Conservation (phyloP, 2,329 filamentous ascomycete genomes). For the Cercospora beticola region DNA sequence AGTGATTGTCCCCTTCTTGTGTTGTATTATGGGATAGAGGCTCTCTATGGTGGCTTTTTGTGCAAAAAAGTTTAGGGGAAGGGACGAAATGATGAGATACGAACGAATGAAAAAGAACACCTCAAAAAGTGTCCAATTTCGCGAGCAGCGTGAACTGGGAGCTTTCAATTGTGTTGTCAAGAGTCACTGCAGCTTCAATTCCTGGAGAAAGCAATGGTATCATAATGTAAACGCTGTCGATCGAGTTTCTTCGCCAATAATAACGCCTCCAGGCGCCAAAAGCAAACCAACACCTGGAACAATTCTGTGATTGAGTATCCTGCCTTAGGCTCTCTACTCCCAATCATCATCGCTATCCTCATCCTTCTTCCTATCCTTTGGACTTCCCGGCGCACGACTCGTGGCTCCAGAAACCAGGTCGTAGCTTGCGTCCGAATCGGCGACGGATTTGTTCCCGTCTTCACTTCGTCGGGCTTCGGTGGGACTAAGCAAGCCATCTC, state of each 20-base stretch:
- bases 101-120: not conserved
- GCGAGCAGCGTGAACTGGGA: not conserved
- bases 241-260: not conserved
- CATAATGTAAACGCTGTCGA: not conserved
- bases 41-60: not conserved
- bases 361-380: slow-evolving; percentile 52
- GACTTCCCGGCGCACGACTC: slow-evolving; percentile 72
- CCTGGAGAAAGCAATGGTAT: not conserved
- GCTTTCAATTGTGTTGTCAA: not conserved
- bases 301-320: not conserved
- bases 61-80: not conserved
- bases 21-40: not conserved
- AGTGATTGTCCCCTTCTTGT: slow-evolving; percentile 32
- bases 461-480: slow-evolving; percentile 63
- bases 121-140: not conserved
- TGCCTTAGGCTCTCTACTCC: slow-evolving; percentile 30
- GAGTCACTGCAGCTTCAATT: not conserved
- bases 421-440: slow-evolving; percentile 93
- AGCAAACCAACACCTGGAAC: not conserved
- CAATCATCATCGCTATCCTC: slow-evolving; percentile 41
- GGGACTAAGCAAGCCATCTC: slow-evolving; percentile 7
- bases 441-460: slow-evolving; percentile 72
- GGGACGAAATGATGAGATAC: not conserved
- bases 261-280: not conserved
- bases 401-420: slow-evolving; percentile 77